These are phyloP conservation scores for Phytophthora foliorum DNA, from an alignment of 352 stramenopile species.

Conservation along the genomic window DNA sequence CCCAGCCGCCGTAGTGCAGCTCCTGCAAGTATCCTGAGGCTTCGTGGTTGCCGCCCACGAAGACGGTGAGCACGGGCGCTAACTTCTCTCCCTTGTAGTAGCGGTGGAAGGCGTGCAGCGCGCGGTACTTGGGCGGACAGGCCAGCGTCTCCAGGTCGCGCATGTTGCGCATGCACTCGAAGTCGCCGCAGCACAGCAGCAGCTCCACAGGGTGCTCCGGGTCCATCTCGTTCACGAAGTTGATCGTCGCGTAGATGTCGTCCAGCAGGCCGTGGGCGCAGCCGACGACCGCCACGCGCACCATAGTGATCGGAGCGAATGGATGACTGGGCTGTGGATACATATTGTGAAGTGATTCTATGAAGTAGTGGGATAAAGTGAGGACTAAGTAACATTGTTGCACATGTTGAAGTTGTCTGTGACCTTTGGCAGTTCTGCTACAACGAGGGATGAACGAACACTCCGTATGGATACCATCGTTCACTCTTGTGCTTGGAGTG, in stretches of 20 bases:
- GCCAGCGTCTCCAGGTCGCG: conserved; percentile 95
- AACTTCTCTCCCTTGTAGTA: conserved; percentile 96
- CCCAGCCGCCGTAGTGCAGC: conserved; percentile 98
- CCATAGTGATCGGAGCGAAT: conserved; percentile 34
- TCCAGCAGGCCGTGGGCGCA: conserved; percentile 99
- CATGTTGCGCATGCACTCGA: conserved; percentile 97
- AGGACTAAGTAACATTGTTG: conserved; percentile 3
- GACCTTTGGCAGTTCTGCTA: too few species aligned
- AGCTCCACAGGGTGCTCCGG: conserved; percentile 90
- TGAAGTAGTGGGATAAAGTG: conserved; percentile 9
- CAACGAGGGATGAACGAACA: too few species aligned
- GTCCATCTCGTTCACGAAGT: conserved; percentile 92
- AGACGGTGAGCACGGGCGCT: conserved; percentile 96
- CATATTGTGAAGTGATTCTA: conserved; percentile 4
- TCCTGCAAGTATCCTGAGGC: conserved; percentile 97
- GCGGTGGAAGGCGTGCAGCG: conserved; percentile 93
- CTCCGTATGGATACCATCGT: too few species aligned
- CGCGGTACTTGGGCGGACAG: conserved; percentile 97
- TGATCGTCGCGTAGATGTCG: conserved; percentile 97
- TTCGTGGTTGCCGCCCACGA: conserved; percentile 99
- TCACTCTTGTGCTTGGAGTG: too few species aligned
- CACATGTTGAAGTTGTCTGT: conserved; percentile 13
- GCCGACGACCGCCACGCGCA: conserved; percentile 95
- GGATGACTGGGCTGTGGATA: conserved; percentile 5
- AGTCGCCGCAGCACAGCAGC: conserved; percentile 99